Evolutionary conservation across 2,329 filamentous ascomycete genomes (phyloP).

Genomic region (Fusarium proliferatum): DNA sequence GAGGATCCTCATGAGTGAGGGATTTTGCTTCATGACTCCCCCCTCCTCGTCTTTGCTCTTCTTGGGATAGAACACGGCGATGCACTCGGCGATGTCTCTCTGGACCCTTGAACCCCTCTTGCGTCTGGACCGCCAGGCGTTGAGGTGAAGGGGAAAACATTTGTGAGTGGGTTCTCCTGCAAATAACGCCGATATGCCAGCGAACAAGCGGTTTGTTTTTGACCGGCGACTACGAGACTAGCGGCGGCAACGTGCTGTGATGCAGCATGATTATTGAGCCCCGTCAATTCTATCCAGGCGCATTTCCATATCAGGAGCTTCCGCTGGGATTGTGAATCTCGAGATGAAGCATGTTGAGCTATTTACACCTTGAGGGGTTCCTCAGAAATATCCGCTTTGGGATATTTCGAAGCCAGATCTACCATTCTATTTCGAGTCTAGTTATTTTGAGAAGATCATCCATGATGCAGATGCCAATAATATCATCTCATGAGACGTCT

Average conservation of each 20-base stretch:
- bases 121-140: conserved; percentile 22
- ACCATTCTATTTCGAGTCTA: conserved; percentile 29
- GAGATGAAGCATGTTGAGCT: conserved; percentile 13
- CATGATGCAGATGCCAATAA: conserved; percentile 19
- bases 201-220: conserved; percentile 26
- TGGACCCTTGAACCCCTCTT: conserved; percentile 38
- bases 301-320: conserved; percentile 29
- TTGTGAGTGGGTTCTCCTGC: conserved; percentile 27
- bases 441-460: background rate
- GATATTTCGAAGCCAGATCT: conserved; percentile 1
- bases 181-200: conserved; percentile 40
- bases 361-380: conserved; percentile 19
- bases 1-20: conserved; percentile 36
- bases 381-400: background rate
- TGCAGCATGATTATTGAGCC: conserved; percentile 23
- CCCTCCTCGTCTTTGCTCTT: conserved; percentile 29
- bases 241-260: conserved; percentile 33
- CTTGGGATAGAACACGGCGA: conserved; percentile 41
- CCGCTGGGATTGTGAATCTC: conserved; percentile 10
- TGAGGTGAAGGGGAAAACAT: conserved; percentile 12
- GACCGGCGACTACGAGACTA: conserved; percentile 35
- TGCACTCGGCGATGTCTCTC: conserved; percentile 27
- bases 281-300: conserved; percentile 1
- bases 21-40: conserved; percentile 36
- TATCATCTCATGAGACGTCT: conserved; percentile 9